Conservation (phyloP, 345 rosid genomes). For the Nasturtium officinale region DNA sequence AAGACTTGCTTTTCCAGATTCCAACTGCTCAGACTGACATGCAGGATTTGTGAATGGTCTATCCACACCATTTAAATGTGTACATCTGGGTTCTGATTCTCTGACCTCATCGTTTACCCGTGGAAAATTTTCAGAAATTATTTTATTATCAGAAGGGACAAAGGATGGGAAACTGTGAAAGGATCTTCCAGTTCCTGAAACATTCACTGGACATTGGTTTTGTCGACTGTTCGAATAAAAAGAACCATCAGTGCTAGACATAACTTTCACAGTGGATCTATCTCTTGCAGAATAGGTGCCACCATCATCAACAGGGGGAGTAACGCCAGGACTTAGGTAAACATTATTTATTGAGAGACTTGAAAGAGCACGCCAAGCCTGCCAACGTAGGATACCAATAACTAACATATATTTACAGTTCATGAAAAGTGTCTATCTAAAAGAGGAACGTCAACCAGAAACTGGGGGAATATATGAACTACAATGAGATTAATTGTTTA, state of each 20-base stretch:
- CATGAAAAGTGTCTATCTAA: not conserved
- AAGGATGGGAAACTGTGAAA: conserved; percentile 41
- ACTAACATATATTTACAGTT: conserved; percentile 13
- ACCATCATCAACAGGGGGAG: conserved; percentile 52
- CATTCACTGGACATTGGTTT: conserved; percentile 38
- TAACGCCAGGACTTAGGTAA: conserved; percentile 74
- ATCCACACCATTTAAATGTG: conserved; percentile 38
- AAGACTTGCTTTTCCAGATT: conserved; percentile 46
- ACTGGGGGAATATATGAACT: conserved; percentile 8
- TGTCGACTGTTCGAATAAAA: conserved; percentile 40
- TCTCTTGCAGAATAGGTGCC: conserved; percentile 44
- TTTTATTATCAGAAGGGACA: conserved; percentile 32
- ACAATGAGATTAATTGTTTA: conserved; percentile 7
- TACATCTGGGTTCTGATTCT: conserved; percentile 37
- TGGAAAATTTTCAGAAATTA: conserved; percentile 41
- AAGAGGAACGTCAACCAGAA: not conserved
- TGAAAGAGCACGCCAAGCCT: conserved; percentile 93
- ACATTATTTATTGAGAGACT: conserved; percentile 56
- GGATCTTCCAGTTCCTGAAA: conserved; percentile 42
- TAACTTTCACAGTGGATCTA: conserved; percentile 45
- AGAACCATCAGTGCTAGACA: conserved; percentile 40
- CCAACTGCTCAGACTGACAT: conserved; percentile 42
- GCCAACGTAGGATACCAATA: conserved; percentile 37
- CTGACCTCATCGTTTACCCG: conserved; percentile 36
- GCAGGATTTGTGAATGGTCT: conserved; percentile 44